Base-by-base conservation (phyloP, 768 basidiomycete species). In the Podaxis carcinomalis region DNA sequence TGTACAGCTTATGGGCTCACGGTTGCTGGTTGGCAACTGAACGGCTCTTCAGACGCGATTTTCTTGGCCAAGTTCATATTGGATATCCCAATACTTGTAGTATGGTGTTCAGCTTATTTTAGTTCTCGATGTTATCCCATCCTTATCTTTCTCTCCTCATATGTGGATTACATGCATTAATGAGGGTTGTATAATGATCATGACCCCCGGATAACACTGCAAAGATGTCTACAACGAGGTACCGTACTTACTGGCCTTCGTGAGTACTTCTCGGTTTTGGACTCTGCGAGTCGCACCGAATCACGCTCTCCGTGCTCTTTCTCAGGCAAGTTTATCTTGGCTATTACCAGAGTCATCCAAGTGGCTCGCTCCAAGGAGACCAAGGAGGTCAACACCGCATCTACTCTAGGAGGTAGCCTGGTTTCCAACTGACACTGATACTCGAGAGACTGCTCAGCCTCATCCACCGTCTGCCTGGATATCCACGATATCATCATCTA, bases 361-460 rank as follows among this genome's bases (percentile, higher is more conserved):
- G n/a, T 62, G 53, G 54, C 53, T 62, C 28, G 54, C 53, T 62
- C 28, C 53, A 46, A 11, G 47, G 16, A 23, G 51, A 60, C 32
- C 7, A 52, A 7, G 42, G 21, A 21, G 53, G 2, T 25, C 39
- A 19, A 47, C 32, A 4, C 5, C 14, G 10, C 23, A 19, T 21
- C 47, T 57, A 32, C 50, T 57, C 19, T 11, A 37, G 19, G 28
- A 51, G 25, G 23, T 51, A 13, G 54, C 50, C n/a, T 39, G 27
- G 6, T 25, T 56, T 47, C 23, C 46, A 10, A 62, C 40, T 19
- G 36, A 51, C 21, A 23, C 50, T 9, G 50, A 27, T 11, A 32
- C 56, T 19, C 51, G 35, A 53, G 40, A 40, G 32, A 46, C 51
- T 14, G 59, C 44, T 4, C 42, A 19, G 7, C 25, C 51, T 4